These are phyloP conservation scores for Xylariaceae sp. DNA, from an alignment of 2,329 filamentous ascomycete genomes.

Conservation along the genomic window DNA sequence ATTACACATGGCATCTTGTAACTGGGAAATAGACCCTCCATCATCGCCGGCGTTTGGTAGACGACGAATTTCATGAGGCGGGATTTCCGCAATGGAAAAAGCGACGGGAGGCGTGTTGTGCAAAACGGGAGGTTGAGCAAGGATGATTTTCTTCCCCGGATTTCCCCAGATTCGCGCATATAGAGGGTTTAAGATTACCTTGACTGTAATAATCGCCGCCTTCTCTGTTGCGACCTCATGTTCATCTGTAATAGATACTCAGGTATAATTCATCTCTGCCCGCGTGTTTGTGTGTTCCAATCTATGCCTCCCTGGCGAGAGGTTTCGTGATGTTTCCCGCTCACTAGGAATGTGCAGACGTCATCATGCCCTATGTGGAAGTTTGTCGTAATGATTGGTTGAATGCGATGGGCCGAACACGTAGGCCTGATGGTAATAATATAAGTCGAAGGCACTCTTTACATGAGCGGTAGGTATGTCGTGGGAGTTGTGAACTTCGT, in stretches of 20 bases:
- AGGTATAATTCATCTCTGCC: not conserved
- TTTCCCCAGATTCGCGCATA: conserved; percentile 13
- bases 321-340: not conserved
- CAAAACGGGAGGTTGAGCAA: conserved; percentile 7
- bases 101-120: not conserved
- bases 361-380: not conserved
- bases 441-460: too few relatives aligned
- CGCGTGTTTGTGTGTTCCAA: not conserved
- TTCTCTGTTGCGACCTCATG: not conserved
- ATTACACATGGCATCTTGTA: conserved; percentile 26
- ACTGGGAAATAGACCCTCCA: conserved; percentile 27
- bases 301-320: not conserved
- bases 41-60: conserved; percentile 28
- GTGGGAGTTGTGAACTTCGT: too few relatives aligned
- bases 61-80: conserved; percentile 16
- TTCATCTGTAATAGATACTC: not conserved
- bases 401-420: too few relatives aligned
- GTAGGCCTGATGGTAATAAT: too few relatives aligned
- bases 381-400: too few relatives aligned
- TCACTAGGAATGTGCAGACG: not conserved
- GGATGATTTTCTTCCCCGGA: not conserved
- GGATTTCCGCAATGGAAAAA: conserved; percentile 9
- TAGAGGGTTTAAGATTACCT: conserved; percentile 10
- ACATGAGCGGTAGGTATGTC: too few relatives aligned
- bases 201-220: not conserved